phyloP scores from a whole-genome alignment of 2,329 filamentous ascomycete species.

The Cercospora sesami region DNA sequence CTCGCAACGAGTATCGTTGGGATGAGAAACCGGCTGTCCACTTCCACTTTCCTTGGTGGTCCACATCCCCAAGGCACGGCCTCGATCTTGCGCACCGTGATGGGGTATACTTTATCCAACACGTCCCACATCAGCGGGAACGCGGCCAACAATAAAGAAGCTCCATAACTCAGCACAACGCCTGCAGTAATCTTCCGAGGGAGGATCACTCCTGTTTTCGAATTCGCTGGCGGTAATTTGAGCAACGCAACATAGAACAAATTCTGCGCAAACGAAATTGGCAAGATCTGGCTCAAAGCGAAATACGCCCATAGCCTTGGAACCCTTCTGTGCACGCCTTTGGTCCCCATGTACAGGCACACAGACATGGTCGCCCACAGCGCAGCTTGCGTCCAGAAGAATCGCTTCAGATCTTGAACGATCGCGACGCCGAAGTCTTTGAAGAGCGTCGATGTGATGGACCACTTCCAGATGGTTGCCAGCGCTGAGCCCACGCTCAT shows the following conservation, averaged over 20 bases:
- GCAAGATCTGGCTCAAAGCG: constrained; percentile 39
- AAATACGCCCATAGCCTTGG: constrained; percentile 39
- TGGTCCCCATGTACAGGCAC: constrained; percentile 34
- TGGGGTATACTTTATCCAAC: background rate
- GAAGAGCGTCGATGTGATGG: constrained; percentile 37
- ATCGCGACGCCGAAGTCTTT: constrained; percentile 38
- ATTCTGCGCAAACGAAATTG: constrained; percentile 39
- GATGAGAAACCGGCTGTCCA: constrained; percentile 19
- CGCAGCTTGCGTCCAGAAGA: constrained; percentile 32
- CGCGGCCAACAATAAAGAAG: constrained; percentile 21
- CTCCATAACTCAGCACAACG: constrained; percentile 21
- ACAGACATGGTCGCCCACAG: constrained; percentile 32
- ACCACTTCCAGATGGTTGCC: constrained; percentile 36
- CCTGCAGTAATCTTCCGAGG: background rate
- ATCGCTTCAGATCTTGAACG: constrained; percentile 27
- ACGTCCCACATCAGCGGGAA: background rate
- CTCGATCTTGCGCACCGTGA: background rate
- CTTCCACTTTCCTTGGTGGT: background rate
- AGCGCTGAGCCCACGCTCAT: background rate
- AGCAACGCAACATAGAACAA: constrained; percentile 39
- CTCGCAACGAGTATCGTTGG: constrained; percentile 31
- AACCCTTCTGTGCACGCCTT: constrained; percentile 33
- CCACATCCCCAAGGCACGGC: background rate
- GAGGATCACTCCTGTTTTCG: background rate
- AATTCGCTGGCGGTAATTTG: constrained; percentile 6